Conservation (phyloP, 495 filamentous ascomycete genomes). For the Tuber borchii region DNA sequence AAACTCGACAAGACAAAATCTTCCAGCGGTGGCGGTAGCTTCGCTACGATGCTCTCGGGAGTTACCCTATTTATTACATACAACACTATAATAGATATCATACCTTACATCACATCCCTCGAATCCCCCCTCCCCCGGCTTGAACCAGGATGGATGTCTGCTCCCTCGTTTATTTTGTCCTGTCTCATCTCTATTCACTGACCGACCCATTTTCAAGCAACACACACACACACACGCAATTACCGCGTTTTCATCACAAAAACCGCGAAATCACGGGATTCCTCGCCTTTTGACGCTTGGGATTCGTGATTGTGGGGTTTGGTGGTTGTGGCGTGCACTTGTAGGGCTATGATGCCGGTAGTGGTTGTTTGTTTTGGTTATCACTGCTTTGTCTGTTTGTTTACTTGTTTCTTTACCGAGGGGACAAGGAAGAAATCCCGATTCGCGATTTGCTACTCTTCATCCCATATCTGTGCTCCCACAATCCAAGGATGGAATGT, state of each 20-base stretch:
- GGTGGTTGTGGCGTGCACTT: not conserved
- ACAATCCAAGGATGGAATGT: not conserved
- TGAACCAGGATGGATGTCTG: not conserved
- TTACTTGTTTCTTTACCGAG: not conserved
- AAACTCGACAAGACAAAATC: not conserved
- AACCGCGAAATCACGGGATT: not conserved
- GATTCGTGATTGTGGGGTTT: constrained; percentile 2
- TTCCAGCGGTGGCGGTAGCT: not conserved
- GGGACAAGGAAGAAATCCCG: not conserved
- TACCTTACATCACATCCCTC: not conserved
- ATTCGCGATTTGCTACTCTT: not conserved
- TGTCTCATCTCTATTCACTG: not conserved
- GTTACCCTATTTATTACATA: not conserved
- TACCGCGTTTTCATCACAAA: not conserved
- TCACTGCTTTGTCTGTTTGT: not conserved
- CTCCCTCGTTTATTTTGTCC: not conserved
- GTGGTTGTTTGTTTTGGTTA: not conserved
- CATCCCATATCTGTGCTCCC: not conserved
- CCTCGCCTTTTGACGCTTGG: not conserved
- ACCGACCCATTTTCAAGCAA: not conserved
- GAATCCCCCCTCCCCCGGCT: no score
- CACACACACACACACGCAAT: not conserved
- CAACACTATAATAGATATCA: not conserved
- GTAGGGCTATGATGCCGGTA: not conserved
- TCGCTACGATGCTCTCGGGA: not conserved